Conservation (phyloP, 169 alveolate genomes). For the Plasmodium falciparum region DNA sequence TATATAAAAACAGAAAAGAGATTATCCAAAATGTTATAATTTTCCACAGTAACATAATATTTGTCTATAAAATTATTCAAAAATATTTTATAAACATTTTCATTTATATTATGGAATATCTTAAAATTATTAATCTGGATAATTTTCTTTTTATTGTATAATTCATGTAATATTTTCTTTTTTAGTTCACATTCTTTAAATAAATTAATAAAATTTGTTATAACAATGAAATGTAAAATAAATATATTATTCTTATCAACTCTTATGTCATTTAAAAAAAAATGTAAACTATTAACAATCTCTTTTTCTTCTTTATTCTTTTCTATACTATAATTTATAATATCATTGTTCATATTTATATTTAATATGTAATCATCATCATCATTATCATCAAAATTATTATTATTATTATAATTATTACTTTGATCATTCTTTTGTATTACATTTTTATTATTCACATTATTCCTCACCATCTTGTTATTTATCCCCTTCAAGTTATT, state of each 20-base stretch:
- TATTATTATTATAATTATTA: neutral
- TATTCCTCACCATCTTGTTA: neutral
- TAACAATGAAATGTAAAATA: slow-evolving; percentile 20
- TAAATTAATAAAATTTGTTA: slow-evolving; percentile 55
- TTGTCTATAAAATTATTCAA: slow-evolving; percentile 39
- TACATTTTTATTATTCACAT: neutral
- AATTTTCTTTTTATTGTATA: slow-evolving; percentile 38
- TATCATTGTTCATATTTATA: slow-evolving; percentile 20
- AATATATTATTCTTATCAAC: slow-evolving; percentile 19
- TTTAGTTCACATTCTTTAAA: slow-evolving; percentile 48
- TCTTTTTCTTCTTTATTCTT: slow-evolving; percentile 9
- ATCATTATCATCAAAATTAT: neutral
- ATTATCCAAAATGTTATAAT: slow-evolving; percentile 37
- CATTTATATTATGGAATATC: slow-evolving; percentile 42
- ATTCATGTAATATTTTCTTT: slow-evolving; percentile 35
- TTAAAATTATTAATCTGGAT: slow-evolving; percentile 27
- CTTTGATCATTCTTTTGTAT: neutral
- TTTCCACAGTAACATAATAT: slow-evolving; percentile 53
- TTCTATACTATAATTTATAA: neutral
- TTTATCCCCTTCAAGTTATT: neutral
- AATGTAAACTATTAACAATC: slow-evolving; percentile 4
- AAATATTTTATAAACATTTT: slow-evolving; percentile 33
- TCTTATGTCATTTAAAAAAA: slow-evolving; percentile 38
- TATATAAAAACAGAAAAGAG: slow-evolving; percentile 25
- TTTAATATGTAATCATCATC: slow-evolving; percentile 55